Percentiles rank a stretch among this genome's conserved stretches.
These are phyloP conservation scores for Penicillium waksmanii DNA, from an alignment of 495 filamentous ascomycete species.

Conservation along the genomic window DNA sequence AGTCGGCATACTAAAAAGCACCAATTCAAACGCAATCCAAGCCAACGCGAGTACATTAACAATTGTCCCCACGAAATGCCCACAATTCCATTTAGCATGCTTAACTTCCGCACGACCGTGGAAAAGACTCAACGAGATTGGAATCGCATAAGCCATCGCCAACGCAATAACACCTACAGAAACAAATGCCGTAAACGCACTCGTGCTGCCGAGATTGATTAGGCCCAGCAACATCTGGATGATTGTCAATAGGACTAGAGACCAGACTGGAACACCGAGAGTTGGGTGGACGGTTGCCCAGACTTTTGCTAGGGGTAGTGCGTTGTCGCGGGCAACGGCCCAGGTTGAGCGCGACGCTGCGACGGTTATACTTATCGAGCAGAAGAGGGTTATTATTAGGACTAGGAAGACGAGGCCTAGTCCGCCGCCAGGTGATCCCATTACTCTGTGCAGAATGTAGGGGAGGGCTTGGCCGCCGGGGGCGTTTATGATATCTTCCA, in stretches of 20 bases:
- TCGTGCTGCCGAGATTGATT: slow-evolving; percentile 65
- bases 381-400: slow-evolving; percentile 66
- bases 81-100: slow-evolving; percentile 57
- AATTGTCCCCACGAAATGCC: slow-evolving; percentile 57
- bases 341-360: slow-evolving; percentile 63
- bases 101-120: slow-evolving; percentile 54
- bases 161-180: slow-evolving; percentile 65
- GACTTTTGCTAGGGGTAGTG: slow-evolving; percentile 38
- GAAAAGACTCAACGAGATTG: slow-evolving; percentile 59
- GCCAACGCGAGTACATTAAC: slow-evolving; percentile 59
- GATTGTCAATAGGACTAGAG: slow-evolving; percentile 37
- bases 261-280: slow-evolving; percentile 42
- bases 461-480: slow-evolving; percentile 49
- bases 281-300: slow-evolving; percentile 36
- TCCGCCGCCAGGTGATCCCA: slow-evolving; percentile 53
- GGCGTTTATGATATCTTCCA: slow-evolving; percentile 44
- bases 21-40: slow-evolving; percentile 65
- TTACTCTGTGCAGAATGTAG: slow-evolving; percentile 51
- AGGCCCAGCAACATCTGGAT: slow-evolving; percentile 57
- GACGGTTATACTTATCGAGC: slow-evolving; percentile 63
- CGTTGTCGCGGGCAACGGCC: slow-evolving; percentile 62
- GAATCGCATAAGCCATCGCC: slow-evolving; percentile 60
- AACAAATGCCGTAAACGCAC: slow-evolving; percentile 66
- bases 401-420: slow-evolving; percentile 51
- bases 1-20: slow-evolving; percentile 60